These are phyloP conservation scores for Blastocystis sp. DNA, from an alignment of 352 stramenopile genomes.

Conservation along the genomic window DNA sequence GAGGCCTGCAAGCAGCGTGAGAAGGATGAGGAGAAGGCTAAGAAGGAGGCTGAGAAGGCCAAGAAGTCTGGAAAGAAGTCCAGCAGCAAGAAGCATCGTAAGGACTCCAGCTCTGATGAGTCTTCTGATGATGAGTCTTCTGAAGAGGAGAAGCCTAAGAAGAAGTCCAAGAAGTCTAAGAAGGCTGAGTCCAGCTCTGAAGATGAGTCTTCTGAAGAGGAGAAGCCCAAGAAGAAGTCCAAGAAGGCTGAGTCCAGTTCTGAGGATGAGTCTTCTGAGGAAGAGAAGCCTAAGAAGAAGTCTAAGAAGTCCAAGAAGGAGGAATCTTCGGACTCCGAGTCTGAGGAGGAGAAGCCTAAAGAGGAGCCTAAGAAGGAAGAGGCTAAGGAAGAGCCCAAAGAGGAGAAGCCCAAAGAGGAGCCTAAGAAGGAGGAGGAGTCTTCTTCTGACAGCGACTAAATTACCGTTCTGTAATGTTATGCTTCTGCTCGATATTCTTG, in stretches of 20 bases:
- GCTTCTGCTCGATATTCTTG: neutral
- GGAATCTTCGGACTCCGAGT: neutral
- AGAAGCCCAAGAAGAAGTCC: conserved; percentile 16
- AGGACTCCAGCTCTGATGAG: conserved; percentile 21
- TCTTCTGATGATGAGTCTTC: neutral
- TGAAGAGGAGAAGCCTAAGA: neutral
- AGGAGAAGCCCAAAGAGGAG: conserved; percentile 18
- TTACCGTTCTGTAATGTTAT: neutral
- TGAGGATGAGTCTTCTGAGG: conserved; percentile 14
- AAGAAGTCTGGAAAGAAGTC: conserved; percentile 33
- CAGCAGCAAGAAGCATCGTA: conserved; percentile 7
- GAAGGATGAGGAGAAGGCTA: no score
- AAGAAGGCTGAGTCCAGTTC: no score
- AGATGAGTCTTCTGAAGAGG: neutral
- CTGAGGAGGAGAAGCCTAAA: neutral
- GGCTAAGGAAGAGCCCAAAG: neutral
- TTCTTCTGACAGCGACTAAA: conserved; percentile 27
- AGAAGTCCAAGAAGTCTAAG: conserved; percentile 26
- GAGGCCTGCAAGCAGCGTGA: no score
- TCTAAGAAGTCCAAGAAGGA: conserved; percentile 58
- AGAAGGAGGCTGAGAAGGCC: neutral
- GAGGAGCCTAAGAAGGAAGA: neutral
- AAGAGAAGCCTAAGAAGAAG: conserved; percentile 35
- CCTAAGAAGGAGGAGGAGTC: neutral
- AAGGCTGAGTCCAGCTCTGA: neutral